Percentiles rank a stretch among this genome's conserved stretches.
These are phyloP conservation scores for Pseudocercospora crystallina DNA, from an alignment of 2,329 filamentous ascomycete species.

Conservation along the genomic window DNA sequence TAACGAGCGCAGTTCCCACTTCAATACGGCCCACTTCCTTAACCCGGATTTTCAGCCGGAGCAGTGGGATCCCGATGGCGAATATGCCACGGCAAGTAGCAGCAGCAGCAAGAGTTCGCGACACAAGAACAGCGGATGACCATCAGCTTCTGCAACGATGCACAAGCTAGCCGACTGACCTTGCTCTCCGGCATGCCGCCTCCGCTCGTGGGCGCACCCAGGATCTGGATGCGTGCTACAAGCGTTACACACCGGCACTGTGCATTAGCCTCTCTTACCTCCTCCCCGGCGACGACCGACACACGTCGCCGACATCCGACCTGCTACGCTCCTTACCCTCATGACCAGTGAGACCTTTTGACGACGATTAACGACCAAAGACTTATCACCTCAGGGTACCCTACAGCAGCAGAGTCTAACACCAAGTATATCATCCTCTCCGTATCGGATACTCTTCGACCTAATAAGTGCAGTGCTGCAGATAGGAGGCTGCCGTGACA, in stretches of 20 bases:
- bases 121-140: constrained; percentile 35
- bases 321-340: constrained; percentile 21
- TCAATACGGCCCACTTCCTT: constrained; percentile 53
- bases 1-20: constrained; percentile 45
- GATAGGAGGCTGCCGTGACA: not conserved
- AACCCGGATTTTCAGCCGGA: constrained; percentile 56
- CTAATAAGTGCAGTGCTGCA: constrained; percentile 14
- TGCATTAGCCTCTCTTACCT: constrained; percentile 20
- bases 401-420: constrained; percentile 31
- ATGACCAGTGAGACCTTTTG: constrained; percentile 15
- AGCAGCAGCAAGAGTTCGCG: constrained; percentile 30
- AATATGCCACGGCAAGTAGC: constrained; percentile 39
- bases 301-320: constrained; percentile 8
- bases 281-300: constrained; percentile 17
- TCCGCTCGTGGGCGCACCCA: constrained; percentile 21
- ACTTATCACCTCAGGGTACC: constrained; percentile 39
- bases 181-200: constrained; percentile 13
- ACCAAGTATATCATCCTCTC: constrained; percentile 22
- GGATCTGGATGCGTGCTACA: constrained; percentile 20
- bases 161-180: constrained; percentile 24
- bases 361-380: constrained; percentile 37
- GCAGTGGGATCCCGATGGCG: constrained; percentile 51
- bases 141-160: constrained; percentile 47
- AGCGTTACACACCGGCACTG: constrained; percentile 24
- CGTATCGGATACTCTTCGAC: constrained; percentile 25